phyloP scores from a whole-genome alignment of 164 flowering plant species.

The Aristolochia fimbriata region DNA sequence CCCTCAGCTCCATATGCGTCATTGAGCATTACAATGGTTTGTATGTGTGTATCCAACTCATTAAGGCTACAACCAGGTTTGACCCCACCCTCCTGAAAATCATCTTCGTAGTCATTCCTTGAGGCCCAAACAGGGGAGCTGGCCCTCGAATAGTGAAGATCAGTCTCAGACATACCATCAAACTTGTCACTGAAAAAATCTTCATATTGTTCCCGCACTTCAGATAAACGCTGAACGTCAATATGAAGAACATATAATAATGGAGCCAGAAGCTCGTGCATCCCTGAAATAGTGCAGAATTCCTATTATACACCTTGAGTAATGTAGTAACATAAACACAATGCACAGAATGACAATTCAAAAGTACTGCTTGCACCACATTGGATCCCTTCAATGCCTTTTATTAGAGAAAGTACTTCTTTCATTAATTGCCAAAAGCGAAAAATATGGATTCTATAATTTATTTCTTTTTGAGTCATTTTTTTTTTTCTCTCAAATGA shows the following conservation, averaged over 20 bases:
- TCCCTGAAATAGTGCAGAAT: conserved; percentile 36
- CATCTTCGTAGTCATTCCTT: conserved; percentile 23
- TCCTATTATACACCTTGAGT: background rate
- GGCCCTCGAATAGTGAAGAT: conserved; percentile 27
- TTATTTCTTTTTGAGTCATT: no score
- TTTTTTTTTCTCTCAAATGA: no score
- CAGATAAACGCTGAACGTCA: conserved; percentile 59
- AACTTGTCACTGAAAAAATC: conserved; percentile 81
- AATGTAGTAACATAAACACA: no score
- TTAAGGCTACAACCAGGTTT: conserved; percentile 29
- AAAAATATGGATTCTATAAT: no score
- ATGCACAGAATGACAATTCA: no score
- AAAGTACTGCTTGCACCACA: no score
- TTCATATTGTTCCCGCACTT: conserved; percentile 62
- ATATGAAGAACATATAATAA: conserved; percentile 81
- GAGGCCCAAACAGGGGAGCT: conserved; percentile 16
- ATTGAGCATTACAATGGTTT: conserved; percentile 51
- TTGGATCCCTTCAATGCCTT: no score
- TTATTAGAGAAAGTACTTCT: no score
- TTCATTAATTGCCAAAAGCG: no score
- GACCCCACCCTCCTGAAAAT: conserved; percentile 18
- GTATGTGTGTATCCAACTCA: conserved; percentile 66
- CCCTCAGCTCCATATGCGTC: conserved; percentile 99
- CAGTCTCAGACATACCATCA: conserved; percentile 67
- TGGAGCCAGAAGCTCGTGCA: conserved; percentile 99